Evolutionary conservation across 169 alveolate species (phyloP).

Genomic region (Plasmodium relictum): DNA sequence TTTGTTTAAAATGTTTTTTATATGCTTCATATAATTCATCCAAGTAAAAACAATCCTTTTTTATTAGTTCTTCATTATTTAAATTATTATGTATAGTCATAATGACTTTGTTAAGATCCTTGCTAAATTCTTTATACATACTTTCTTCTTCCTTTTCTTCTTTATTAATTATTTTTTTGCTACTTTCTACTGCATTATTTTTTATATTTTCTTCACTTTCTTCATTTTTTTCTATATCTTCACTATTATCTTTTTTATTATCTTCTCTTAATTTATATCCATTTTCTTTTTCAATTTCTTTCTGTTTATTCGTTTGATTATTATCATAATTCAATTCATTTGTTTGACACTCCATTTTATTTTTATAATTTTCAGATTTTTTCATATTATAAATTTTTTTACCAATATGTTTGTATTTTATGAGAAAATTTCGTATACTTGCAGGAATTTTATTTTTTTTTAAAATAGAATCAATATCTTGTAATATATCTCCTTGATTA

Average conservation of each 20-base stretch:
- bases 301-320: neutral
- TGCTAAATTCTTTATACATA: conserved; percentile 14
- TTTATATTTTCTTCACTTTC: neutral
- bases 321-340: neutral
- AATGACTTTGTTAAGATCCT: conserved; percentile 65
- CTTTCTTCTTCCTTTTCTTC: conserved; percentile 6
- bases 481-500: conserved; percentile 30
- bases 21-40: conserved; percentile 74
- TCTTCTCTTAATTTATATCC: neutral
- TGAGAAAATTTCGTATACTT: conserved; percentile 55
- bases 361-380: neutral
- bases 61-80: conserved; percentile 60
- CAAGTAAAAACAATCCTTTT: conserved; percentile 26
- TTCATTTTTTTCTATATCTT: neutral
- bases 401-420: conserved; percentile 54
- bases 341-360: neutral
- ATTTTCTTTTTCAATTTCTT: neutral
- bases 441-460: conserved; percentile 55
- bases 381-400: conserved; percentile 4
- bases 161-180: neutral
- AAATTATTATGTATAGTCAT: conserved; percentile 65
- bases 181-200: neutral
- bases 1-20: conserved; percentile 48
- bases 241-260: neutral
- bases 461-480: conserved; percentile 66